Conservation (phyloP, 1,284 basidiomycete genomes). For the Rhodotorula sp. region DNA sequence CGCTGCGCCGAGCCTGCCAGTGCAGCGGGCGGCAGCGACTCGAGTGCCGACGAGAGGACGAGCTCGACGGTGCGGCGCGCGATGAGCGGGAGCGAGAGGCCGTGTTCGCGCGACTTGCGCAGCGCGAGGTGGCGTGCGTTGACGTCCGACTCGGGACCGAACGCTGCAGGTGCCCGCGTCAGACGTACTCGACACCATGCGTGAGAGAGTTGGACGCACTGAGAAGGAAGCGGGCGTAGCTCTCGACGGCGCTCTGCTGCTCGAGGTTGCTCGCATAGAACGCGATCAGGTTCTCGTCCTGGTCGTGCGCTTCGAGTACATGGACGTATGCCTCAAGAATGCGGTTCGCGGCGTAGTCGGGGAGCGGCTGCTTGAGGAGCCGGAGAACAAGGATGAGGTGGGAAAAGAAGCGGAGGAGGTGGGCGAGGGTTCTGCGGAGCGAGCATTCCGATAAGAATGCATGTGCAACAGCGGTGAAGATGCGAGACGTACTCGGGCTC, state of each 20-base stretch:
- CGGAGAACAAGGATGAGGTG: conserved; percentile 90
- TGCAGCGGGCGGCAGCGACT: conserved; percentile 8
- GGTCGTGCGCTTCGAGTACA: conserved; percentile 69
- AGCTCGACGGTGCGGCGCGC: conserved; percentile 78
- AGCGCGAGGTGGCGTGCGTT: conserved; percentile 72
- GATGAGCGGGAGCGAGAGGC: conserved; percentile 77
- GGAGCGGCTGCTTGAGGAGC: conserved; percentile 68
- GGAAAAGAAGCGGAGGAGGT: conserved; percentile 79
- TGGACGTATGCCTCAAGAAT: conserved; percentile 88
- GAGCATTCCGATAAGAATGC: background rate
- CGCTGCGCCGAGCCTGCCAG: background rate
- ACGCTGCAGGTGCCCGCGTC: conserved; percentile 53
- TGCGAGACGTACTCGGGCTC: conserved; percentile 61
- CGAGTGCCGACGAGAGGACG: conserved; percentile 62
- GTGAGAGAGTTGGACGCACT: conserved; percentile 46
- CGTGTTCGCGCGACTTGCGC: conserved; percentile 75
- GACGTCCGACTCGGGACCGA: conserved; percentile 69
- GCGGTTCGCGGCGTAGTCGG: conserved; percentile 67
- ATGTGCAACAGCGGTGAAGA: too few relatives aligned
- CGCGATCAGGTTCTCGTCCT: conserved; percentile 82
- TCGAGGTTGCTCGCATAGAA: conserved; percentile 90
- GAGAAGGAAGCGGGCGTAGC: conserved; percentile 87
- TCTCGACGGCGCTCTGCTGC: conserved; percentile 80
- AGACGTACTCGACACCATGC: background rate
- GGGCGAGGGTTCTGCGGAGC: conserved; percentile 46